Percentiles rank a stretch among this genome's conserved stretches.
These are phyloP conservation scores for Candida tropicalis DNA, from an alignment of 1,139 yeast genomes.

Conservation along the genomic window DNA sequence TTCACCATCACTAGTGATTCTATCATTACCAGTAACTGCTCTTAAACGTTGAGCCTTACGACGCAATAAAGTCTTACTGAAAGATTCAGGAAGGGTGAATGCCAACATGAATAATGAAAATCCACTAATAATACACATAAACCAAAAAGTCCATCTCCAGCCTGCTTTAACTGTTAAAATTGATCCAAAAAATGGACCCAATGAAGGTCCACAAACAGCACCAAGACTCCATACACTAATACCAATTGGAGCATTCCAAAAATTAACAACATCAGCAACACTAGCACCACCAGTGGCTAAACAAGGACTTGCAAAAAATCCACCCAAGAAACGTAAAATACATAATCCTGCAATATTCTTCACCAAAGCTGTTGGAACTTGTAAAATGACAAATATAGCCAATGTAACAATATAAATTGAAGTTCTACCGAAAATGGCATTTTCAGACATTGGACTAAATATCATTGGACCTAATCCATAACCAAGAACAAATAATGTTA, in stretches of 20 bases:
- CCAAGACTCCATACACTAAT: slow-evolving; percentile 34
- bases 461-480: slow-evolving; percentile 60
- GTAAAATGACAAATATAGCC: slow-evolving; percentile 31
- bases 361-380: slow-evolving; percentile 36
- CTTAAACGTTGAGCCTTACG: slow-evolving; percentile 52
- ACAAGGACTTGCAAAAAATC: slow-evolving; percentile 39
- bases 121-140: slow-evolving; percentile 39
- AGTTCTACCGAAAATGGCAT: slow-evolving; percentile 54
- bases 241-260: slow-evolving; percentile 30
- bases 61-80: slow-evolving; percentile 43
- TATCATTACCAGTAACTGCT: slow-evolving; percentile 43
- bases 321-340: slow-evolving; percentile 35
- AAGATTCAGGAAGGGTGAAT: slow-evolving; percentile 54
- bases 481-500: slow-evolving; percentile 47
- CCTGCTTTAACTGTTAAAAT: slow-evolving; percentile 25
- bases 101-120: slow-evolving; percentile 32
- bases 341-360: slow-evolving; percentile 33
- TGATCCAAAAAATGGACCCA: slow-evolving; percentile 38
- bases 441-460: slow-evolving; percentile 57
- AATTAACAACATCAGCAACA: slow-evolving; percentile 30
- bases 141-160: slow-evolving; percentile 55
- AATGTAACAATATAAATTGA: slow-evolving; percentile 33
- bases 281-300: slow-evolving; percentile 42
- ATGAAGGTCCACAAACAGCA: slow-evolving; percentile 35
- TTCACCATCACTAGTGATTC: slow-evolving; percentile 45